phyloP scores from a whole-genome alignment of 2,329 filamentous ascomycete genomes.

The Fusarium pseudoanthophilum region DNA sequence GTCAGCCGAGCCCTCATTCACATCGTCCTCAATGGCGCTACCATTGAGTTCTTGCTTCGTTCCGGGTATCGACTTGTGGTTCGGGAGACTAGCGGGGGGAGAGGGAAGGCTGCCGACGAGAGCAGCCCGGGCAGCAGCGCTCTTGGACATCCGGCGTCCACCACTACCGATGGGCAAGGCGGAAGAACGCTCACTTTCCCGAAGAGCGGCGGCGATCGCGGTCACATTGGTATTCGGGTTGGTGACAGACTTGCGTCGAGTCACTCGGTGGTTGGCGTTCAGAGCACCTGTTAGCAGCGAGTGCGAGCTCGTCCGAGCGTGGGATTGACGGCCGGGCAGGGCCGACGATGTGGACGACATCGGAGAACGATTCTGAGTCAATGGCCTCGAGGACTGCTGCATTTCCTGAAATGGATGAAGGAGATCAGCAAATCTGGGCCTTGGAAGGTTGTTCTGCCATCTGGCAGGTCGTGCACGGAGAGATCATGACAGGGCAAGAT shows the following conservation, averaged over 20 bases:
- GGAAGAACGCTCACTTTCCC: constrained; percentile 69
- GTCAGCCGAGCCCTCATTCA: constrained; percentile 66
- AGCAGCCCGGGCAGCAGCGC: constrained; percentile 62
- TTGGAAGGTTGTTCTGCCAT: constrained; percentile 46
- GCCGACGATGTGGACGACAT: constrained; percentile 69
- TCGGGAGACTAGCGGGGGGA: constrained; percentile 75
- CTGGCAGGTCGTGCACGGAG: constrained; percentile 44
- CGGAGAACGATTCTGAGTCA: constrained; percentile 70
- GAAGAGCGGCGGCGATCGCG: constrained; percentile 77
- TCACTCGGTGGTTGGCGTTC: constrained; percentile 85
- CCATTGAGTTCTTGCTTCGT: constrained; percentile 63
- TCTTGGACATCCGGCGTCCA: constrained; percentile 75
- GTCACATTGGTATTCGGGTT: constrained; percentile 77
- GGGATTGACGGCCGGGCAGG: constrained; percentile 68
- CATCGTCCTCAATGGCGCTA: constrained; percentile 76
- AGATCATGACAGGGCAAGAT: constrained; percentile 39
- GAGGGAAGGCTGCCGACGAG: constrained; percentile 68
- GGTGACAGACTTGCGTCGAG: constrained; percentile 93
- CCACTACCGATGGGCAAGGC: constrained; percentile 68
- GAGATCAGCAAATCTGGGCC: constrained; percentile 51
- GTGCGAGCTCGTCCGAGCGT: constrained; percentile 82
- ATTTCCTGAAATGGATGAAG: constrained; percentile 64
- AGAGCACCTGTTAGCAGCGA: constrained; percentile 81
- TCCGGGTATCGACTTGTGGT: constrained; percentile 62
- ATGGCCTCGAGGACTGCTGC: constrained; percentile 73